Conservation (phyloP, 345 rosid species). For the Erysimum cheiranthoides region DNA sequence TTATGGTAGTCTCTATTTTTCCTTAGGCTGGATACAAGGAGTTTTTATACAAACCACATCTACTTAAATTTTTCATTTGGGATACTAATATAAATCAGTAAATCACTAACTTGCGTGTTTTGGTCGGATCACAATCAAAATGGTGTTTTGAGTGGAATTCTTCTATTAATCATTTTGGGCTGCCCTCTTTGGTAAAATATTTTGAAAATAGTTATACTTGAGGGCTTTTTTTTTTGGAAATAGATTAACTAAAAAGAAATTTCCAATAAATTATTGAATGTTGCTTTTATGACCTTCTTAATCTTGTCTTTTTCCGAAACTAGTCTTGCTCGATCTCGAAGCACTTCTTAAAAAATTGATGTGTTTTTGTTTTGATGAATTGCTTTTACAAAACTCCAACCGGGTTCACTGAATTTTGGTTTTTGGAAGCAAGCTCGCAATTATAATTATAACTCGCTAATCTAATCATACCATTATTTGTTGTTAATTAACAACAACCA, state of each 20-base stretch:
- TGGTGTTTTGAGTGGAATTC: no score
- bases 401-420: neutral
- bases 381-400: conserved; percentile 9
- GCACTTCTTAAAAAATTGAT: neutral
- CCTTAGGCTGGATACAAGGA: neutral
- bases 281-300: neutral
- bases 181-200: neutral
- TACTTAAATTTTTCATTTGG: neutral
- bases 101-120: neutral
- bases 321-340: neutral
- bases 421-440: neutral
- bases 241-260: neutral
- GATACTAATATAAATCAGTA: neutral
- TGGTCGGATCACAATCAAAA: neutral
- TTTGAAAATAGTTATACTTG: neutral
- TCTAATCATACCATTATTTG: conserved; percentile 14
- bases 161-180: neutral
- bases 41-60: neutral
- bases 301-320: neutral
- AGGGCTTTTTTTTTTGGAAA: no score
- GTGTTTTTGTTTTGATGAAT: neutral
- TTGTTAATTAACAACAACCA: neutral
- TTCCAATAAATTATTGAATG: neutral
- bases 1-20: neutral
- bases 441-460: neutral